Conservation (phyloP, 1,284 basidiomycete genomes). For the Apiotrichum gamsii region DNA sequence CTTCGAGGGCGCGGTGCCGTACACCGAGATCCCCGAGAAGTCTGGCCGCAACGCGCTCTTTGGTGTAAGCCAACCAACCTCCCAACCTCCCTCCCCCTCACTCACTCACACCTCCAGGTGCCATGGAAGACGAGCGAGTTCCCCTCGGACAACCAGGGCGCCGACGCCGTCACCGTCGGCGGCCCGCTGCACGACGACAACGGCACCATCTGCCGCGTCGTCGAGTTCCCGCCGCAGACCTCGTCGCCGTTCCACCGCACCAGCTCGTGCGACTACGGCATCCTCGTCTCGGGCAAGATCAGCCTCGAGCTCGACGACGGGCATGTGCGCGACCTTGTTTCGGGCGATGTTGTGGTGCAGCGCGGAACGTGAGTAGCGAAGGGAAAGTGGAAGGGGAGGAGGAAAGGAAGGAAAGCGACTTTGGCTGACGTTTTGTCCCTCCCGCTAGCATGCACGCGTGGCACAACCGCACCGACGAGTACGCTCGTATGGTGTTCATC, state of each 20-base stretch:
- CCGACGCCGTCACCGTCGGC: constrained; percentile 5
- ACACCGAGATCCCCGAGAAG: neutral
- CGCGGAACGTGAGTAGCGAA: constrained; percentile 4
- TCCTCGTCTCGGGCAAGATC: constrained; percentile 11
- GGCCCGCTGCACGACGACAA: constrained; percentile 4
- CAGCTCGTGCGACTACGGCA: constrained; percentile 8
- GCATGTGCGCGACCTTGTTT: constrained; percentile 1
- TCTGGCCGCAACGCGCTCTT: neutral
- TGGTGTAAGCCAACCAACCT: neutral
- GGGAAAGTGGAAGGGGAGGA: no score
- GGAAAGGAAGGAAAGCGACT: no score
- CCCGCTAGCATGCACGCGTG: constrained; percentile 10
- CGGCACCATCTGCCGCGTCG: constrained; percentile 12
- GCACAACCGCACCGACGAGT: constrained; percentile 10
- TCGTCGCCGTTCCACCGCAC: constrained; percentile 13
- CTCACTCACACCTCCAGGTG: neutral
- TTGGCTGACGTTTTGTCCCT: no score
- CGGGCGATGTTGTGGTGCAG: constrained; percentile 9
- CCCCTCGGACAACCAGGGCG: neutral
- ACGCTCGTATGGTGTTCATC: constrained; percentile 14
- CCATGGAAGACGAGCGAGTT: neutral
- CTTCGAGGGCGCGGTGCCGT: neutral
- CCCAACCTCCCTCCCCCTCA: neutral
- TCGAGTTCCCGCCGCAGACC: constrained; percentile 13
- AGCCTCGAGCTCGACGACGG: constrained; percentile 14